Base-by-base conservation (phyloP, 179 eudicot species). In the Dionaea muscipula region DNA sequence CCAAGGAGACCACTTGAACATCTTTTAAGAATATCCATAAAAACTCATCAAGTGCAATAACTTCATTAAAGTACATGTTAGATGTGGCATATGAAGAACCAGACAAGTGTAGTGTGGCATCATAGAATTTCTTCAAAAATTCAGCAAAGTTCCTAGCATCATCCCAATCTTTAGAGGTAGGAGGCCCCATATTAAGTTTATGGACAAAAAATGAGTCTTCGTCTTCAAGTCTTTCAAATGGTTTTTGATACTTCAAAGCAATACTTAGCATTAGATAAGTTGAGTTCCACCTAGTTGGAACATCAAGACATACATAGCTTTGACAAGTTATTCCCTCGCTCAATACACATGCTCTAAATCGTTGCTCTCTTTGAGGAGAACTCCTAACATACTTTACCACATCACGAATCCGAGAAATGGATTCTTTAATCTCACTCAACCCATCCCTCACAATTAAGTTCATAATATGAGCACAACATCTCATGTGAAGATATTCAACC, bases 401-500 rank as follows among this genome's bases (percentile, higher is more conserved):
- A 41, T 26, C 6, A n/a, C 58, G 2, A 1, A 51, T 36, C 2
- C 27, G 8, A 0, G 18, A 7, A 27, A 43, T 20, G 13, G 33
- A 43, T 28, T 28, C 15, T 22, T 19, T 14, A 12, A 37, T 12
- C 4, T 2, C 5, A 4, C 27, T 41, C n/a, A 61, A 8, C 5
- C 50, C 57, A 31, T 59, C 63, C 36, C 35, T 26, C 7, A 59
- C 54, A 33, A 36, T 11, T 0, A 61, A 7, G 43, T 52, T 43
- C 19, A 61, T 44, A 5, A 61, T 53, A 22, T 61, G 59, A 24
- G 58, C 45, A 12, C 18, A 20, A 46, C 53, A 63, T 45, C 63
- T 50, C 48, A 63, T 55, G 37, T 68, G 58, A 2, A 60, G 3
- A 40, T 8, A 51, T 56, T 17, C 1, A 52, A 43, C 16, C 51